These are phyloP conservation scores for Annulohypoxylon nitens DNA, from an alignment of 495 filamentous ascomycete species.

Conservation along the genomic window DNA sequence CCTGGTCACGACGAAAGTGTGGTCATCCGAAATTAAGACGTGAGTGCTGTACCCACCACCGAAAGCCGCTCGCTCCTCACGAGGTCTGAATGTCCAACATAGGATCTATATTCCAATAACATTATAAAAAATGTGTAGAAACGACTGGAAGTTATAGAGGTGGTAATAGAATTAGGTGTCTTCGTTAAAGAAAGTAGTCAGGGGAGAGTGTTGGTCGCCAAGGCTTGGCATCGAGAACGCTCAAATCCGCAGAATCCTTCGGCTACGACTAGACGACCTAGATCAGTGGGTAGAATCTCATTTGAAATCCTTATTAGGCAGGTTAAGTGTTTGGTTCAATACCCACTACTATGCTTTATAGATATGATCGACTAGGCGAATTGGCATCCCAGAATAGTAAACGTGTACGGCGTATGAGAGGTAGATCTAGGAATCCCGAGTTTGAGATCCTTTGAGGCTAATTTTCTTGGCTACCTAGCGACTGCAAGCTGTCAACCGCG, in stretches of 20 bases:
- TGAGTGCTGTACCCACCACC: neutral
- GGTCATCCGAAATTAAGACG: neutral
- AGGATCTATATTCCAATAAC: neutral
- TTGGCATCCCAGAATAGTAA: neutral
- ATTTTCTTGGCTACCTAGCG: neutral
- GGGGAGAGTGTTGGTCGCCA: neutral
- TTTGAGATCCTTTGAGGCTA: neutral
- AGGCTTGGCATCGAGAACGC: slow-evolving; percentile 1
- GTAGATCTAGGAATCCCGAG: neutral
- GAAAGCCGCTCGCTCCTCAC: neutral
- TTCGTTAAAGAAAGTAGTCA: neutral
- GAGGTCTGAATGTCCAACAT: no score
- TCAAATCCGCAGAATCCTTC: neutral
- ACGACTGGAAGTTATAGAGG: neutral
- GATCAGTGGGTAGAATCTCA: neutral
- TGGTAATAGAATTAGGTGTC: neutral
- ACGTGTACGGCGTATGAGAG: neutral
- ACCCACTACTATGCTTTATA: neutral
- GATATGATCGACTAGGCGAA: neutral
- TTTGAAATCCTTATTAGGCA: neutral
- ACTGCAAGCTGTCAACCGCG: neutral
- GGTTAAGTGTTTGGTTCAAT: neutral
- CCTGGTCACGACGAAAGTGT: neutral
- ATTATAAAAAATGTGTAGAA: neutral
- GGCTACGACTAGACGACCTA: neutral